Evolutionary conservation across 116 monocot genomes (phyloP).

Genomic region (Dioscorea cayenensis): DNA sequence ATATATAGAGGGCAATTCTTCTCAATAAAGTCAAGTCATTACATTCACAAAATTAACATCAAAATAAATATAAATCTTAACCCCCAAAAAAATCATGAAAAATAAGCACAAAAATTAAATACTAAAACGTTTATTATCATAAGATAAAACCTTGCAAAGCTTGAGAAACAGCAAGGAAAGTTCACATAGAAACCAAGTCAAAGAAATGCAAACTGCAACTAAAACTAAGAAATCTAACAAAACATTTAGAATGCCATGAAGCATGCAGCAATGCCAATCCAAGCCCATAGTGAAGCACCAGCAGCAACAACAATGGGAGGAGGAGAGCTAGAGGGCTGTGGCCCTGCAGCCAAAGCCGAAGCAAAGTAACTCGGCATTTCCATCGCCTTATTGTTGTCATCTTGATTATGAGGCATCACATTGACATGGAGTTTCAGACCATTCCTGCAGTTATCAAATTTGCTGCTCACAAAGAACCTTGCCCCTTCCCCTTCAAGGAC

Average conservation of each 20-base stretch:
- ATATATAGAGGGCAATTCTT: too few relatives aligned
- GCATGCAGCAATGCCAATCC: neutral
- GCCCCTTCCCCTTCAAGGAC: slow-evolving; percentile 29
- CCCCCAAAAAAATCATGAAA: too few relatives aligned
- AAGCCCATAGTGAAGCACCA: neutral
- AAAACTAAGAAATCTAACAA: too few relatives aligned
- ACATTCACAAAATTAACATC: too few relatives aligned
- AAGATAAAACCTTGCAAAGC: too few relatives aligned
- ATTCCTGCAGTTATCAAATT: slow-evolving; percentile 24
- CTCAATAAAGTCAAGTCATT: too few relatives aligned
- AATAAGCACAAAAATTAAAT: too few relatives aligned
- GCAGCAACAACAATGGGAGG: neutral
- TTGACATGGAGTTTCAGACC: slow-evolving; percentile 41
- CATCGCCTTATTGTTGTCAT: neutral
- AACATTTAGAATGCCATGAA: neutral
- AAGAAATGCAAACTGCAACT: too few relatives aligned
- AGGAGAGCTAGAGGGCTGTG: neutral
- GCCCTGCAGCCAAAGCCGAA: slow-evolving; percentile 10
- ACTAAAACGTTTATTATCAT: too few relatives aligned
- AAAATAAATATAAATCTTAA: too few relatives aligned
- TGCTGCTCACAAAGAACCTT: slow-evolving; percentile 35
- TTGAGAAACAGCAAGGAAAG: too few relatives aligned
- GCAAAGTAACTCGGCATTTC: neutral
- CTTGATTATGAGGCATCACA: slow-evolving; percentile 6
- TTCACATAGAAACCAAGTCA: too few relatives aligned